A percentile compares a stretch with the other conserved stretches of the same genome.
Conservation (phyloP, 192 early-diverging fungal species). For the Coemansia sp. region DNA sequence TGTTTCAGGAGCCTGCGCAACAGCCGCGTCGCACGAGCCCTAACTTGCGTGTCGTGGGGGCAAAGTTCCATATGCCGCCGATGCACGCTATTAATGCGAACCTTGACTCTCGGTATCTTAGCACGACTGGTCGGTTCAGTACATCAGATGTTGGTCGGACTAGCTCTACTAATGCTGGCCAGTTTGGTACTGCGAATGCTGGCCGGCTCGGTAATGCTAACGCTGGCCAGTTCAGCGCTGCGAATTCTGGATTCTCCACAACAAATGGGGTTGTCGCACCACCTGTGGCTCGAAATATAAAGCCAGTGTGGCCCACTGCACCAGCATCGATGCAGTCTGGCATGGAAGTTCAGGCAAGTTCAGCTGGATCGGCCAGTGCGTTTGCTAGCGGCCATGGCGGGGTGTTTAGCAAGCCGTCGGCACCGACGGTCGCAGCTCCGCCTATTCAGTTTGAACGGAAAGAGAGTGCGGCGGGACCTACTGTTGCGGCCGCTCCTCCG, state of each 20-base stretch:
- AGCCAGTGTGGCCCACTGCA: neutral
- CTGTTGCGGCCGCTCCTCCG: neutral
- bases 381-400: conserved; percentile 24
- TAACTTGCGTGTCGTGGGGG: conserved; percentile 38
- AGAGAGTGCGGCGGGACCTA: neutral
- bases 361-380: conserved; percentile 20
- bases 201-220: too few relatives aligned
- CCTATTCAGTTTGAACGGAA: neutral
- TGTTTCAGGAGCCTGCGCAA: conserved; percentile 31
- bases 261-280: neutral
- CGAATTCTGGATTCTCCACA: too few relatives aligned
- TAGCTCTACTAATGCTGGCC: too few relatives aligned
- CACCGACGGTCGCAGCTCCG: neutral
- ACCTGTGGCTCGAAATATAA: neutral
- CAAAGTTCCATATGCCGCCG: conserved; percentile 34
- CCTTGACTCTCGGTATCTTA: conserved; percentile 22
- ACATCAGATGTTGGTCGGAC: neutral
- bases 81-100: conserved; percentile 34
- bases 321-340: neutral
- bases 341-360: neutral
- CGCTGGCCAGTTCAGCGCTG: too few relatives aligned
- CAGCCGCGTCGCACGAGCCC: conserved; percentile 14
- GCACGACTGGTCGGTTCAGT: neutral
- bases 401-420: neutral
- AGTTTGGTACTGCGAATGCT: too few relatives aligned